Percentiles rank a stretch among this genome's conserved stretches.
phyloP scores from a whole-genome alignment of 1,139 yeast genomes.

The Pneumocystis oryctolagi region DNA sequence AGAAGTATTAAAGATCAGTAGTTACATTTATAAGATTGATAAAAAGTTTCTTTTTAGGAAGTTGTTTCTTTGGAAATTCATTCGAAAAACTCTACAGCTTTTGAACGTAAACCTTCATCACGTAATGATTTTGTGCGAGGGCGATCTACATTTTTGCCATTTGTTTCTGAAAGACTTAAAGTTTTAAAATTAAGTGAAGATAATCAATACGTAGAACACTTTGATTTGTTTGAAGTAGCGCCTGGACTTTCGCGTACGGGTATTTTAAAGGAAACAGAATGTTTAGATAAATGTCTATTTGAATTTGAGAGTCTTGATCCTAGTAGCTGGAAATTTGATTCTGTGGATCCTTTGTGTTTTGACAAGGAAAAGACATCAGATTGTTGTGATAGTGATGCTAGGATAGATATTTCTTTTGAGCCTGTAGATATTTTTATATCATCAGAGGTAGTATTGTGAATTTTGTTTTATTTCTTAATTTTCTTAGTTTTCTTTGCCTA shows the following conservation, averaged over 20 bases:
- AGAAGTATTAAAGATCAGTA: slow-evolving; percentile 36
- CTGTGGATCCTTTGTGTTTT: neutral
- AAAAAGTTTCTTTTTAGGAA: slow-evolving; percentile 11
- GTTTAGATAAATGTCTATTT: slow-evolving; percentile 5
- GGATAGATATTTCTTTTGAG: slow-evolving; percentile 8
- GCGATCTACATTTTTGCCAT: slow-evolving; percentile 63
- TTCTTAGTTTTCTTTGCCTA: slow-evolving; percentile 1
- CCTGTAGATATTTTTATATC: slow-evolving; percentile 74
- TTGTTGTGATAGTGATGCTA: slow-evolving; percentile 7
- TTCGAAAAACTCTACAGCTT: slow-evolving; percentile 56
- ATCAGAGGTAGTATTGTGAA: slow-evolving; percentile 26
- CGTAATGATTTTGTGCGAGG: slow-evolving; percentile 54
- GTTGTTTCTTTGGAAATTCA: slow-evolving; percentile 38
- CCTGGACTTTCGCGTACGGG: slow-evolving; percentile 73
- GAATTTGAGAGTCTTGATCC: slow-evolving; percentile 10
- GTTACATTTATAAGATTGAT: neutral
- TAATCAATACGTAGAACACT: slow-evolving; percentile 30
- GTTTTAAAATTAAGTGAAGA: slow-evolving; percentile 20
- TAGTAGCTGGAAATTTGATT: slow-evolving; percentile 6
- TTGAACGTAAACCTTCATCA: slow-evolving; percentile 52
- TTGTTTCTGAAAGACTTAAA: slow-evolving; percentile 26
- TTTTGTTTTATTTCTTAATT: neutral
- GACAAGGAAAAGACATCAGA: slow-evolving; percentile 4
- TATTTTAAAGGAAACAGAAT: slow-evolving; percentile 18
- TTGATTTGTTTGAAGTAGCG: slow-evolving; percentile 58